phyloP scores from a whole-genome alignment of 257 asterid genomes.

The Gentiana macrophylla region DNA sequence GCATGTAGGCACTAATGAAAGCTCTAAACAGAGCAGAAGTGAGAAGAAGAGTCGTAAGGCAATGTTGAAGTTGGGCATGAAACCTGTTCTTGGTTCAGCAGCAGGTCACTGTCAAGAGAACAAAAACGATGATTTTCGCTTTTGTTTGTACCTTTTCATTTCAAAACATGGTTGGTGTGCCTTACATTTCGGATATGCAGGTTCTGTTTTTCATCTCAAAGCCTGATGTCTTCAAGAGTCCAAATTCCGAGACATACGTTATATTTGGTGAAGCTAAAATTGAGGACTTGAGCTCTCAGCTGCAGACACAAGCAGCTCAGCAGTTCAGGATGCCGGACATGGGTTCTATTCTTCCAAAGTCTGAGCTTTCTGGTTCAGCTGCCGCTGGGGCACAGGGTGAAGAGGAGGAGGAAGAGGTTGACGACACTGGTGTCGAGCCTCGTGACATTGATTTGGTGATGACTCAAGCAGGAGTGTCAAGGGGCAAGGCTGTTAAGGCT shows the following conservation, averaged over 20 bases:
- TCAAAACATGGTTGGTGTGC: not conserved
- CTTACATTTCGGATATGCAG: slow-evolving; percentile 23
- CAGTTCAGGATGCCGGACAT: slow-evolving; percentile 79
- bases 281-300: slow-evolving; percentile 89
- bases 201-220: slow-evolving; percentile 71
- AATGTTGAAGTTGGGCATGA: slow-evolving; percentile 92
- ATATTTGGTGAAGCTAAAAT: slow-evolving; percentile 93
- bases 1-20: slow-evolving; percentile 37
- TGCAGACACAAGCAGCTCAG: slow-evolving; percentile 92
- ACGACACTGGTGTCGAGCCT: slow-evolving; percentile 60
- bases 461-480: slow-evolving; percentile 89
- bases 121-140: slow-evolving; percentile 40
- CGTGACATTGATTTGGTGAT: slow-evolving; percentile 77
- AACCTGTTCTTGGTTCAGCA: slow-evolving; percentile 65
- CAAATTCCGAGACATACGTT: slow-evolving; percentile 69
- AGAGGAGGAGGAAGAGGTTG: slow-evolving; percentile 72
- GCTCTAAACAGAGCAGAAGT: slow-evolving; percentile 89
- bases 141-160: not conserved
- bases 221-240: slow-evolving; percentile 91
- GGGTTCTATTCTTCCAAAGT: slow-evolving; percentile 49
- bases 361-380: slow-evolving; percentile 35
- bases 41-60: slow-evolving; percentile 98
- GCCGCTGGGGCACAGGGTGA: slow-evolving; percentile 30
- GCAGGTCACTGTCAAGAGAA: slow-evolving; percentile 82
- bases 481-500: slow-evolving; percentile 72